Conservation (phyloP, 805 yeast genomes). For the Grigorovia jiainica region DNA sequence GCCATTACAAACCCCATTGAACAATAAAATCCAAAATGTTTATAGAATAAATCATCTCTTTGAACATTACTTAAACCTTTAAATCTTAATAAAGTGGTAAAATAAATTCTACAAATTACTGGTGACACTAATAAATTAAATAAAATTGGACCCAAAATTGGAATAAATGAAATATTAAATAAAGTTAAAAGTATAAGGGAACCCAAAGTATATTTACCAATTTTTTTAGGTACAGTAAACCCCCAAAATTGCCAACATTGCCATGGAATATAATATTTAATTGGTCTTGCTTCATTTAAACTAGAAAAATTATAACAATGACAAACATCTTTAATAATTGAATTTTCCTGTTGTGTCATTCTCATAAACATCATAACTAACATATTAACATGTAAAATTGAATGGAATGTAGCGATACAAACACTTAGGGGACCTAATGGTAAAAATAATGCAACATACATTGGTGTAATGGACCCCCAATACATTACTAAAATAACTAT, state of each 20-base stretch:
- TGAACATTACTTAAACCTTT: conserved; percentile 13
- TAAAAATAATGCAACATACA: conserved; percentile 20
- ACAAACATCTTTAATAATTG: conserved; percentile 11
- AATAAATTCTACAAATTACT: conserved; percentile 21
- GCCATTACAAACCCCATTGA: conserved; percentile 26
- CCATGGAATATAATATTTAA: conserved; percentile 23
- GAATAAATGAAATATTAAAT: conserved; percentile 15
- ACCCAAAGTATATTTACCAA: conserved; percentile 13
- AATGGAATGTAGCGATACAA: conserved; percentile 21
- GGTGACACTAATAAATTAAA: conserved; percentile 22
- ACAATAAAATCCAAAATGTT: conserved; percentile 21
- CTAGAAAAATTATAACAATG: conserved; percentile 7
- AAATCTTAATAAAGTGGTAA: conserved; percentile 17
- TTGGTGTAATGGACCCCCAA: conserved; percentile 25
- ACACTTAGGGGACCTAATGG: conserved; percentile 25
- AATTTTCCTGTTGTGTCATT: conserved; percentile 17
- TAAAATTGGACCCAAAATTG: conserved; percentile 24
- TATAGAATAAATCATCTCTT: conserved; percentile 16
- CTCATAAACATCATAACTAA: conserved; percentile 27
- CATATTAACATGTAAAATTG: conserved; percentile 23
- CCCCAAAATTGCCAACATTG: conserved; percentile 22
- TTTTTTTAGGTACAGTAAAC: conserved; percentile 21
- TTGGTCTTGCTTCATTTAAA: conserved; percentile 9
- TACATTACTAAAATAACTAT: conserved; percentile 15
- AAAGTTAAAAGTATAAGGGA: conserved; percentile 5